Evolutionary conservation across 2,329 filamentous ascomycete species (phyloP).

Genomic region (Mycosphaerella arachidis): DNA sequence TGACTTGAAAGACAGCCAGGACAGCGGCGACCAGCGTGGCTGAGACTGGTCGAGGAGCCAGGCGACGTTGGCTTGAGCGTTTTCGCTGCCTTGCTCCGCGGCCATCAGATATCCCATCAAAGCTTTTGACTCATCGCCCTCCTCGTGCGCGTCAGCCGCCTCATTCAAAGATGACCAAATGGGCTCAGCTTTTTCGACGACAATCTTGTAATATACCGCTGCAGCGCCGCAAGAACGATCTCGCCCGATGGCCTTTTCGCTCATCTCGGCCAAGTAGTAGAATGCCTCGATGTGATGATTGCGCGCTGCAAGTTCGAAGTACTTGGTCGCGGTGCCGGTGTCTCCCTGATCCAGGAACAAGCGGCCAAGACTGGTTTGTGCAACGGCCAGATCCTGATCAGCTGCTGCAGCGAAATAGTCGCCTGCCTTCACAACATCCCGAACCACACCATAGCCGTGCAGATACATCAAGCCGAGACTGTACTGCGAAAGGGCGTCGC

Average conservation of each 20-base stretch:
- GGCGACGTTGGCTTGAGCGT: conserved; percentile 83
- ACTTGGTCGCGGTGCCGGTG: conserved; percentile 70
- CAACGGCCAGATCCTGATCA: conserved; percentile 73
- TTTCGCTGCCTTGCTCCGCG: conserved; percentile 88
- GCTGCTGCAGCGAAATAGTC: conserved; percentile 74
- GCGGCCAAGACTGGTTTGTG: conserved; percentile 76
- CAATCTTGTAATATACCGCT: conserved; percentile 79
- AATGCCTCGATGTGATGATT: conserved; percentile 83
- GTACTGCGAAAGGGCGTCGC: conserved; percentile 80
- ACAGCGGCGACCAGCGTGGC: conserved; percentile 15
- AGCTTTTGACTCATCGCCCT: conserved; percentile 73
- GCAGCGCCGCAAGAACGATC: conserved; percentile 75
- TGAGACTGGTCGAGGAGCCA: conserved; percentile 68
- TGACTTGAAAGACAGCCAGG: conserved; percentile 13
- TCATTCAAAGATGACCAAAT: conserved; percentile 77
- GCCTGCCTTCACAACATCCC: conserved; percentile 67
- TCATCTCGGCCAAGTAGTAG: conserved; percentile 88
- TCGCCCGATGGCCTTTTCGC: conserved; percentile 71
- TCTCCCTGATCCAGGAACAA: conserved; percentile 88
- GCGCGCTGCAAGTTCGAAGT: conserved; percentile 80
- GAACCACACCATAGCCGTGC: conserved; percentile 66
- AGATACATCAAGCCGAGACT: conserved; percentile 79
- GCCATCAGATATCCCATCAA: conserved; percentile 79
- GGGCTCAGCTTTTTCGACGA: conserved; percentile 83
- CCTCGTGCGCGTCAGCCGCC: conserved; percentile 75